Evolutionary conservation across 176 grass and related monocot species (phyloP), one percentile per base, ranked within the genome.

Genomic region (Phoenix dactylifera): DNA sequence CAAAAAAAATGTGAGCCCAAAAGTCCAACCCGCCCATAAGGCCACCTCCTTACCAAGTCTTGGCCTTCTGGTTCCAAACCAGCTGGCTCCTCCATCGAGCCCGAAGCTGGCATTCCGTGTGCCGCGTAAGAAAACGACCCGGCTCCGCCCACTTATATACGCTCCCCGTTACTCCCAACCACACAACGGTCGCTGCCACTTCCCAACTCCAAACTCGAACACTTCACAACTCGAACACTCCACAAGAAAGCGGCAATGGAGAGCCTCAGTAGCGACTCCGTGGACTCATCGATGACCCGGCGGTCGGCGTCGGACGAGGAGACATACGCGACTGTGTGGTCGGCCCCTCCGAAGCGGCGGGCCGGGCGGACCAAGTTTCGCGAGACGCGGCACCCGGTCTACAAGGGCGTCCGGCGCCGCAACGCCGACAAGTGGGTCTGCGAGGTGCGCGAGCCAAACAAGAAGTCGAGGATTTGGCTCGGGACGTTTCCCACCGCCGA

Each of bases 311-410:
- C 26, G 25, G 85, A 53, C 3, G 81, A 61, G 19, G 59, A 65
- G 26, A 15, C 77, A n/a, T 95, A 90, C 78, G 74, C 80, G 75
- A 96, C 92, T 25, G 84, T 96, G 51, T 88, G 83, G 10, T 84
- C 77, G 4, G 78, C 92, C 22, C 86, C 83, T 24, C 91, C 91
- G 7, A 96, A 96, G 81, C 63, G 86, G 7, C 77, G 77, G 0
- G 92, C 92, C 3, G 92, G 92, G 2, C 55, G 92, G 55, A 96
- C 92, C 72, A 96, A 96, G 83, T 96, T 96, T 71, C 80, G 82
- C 24, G 92, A 96, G 80, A 96, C 86, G 30, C 83, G 91, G 26
- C 92, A 96, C 75, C 86, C 92, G 5, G 73, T 89, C 17, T 96
- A 75, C 92, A 90, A 87, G 82, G 92, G 92, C 50, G 92, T 96